These are phyloP conservation scores for Phytopythium mirpurense DNA, from an alignment of 352 stramenopile genomes.

Conservation along the genomic window DNA sequence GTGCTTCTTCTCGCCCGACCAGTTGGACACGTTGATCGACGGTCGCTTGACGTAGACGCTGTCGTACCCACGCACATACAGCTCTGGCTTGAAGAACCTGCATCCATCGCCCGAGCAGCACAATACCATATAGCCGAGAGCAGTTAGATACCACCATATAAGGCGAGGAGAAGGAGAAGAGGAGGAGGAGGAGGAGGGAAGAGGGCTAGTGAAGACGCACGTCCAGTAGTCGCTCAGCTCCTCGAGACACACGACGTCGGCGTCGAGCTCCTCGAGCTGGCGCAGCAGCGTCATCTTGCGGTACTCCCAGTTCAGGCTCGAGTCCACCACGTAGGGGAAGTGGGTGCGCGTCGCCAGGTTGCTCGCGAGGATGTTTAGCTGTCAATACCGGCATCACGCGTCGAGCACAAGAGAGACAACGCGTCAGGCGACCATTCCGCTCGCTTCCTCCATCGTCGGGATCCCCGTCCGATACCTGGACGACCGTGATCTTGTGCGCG, in stretches of 20 bases:
- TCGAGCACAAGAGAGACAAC: no score
- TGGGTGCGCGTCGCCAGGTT: constrained; percentile 82
- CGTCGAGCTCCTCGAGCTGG: constrained; percentile 70
- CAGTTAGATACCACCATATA: no score
- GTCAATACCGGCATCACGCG: no score
- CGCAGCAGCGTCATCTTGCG: constrained; percentile 71
- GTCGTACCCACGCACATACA: constrained; percentile 73
- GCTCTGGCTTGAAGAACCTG: constrained; percentile 78
- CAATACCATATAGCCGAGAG: no score
- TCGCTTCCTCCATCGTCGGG: neutral
- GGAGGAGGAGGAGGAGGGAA: neutral
- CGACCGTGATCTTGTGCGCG: constrained; percentile 68
- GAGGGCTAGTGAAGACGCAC: constrained; percentile 22
- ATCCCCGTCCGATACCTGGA: no score
- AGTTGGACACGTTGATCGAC: constrained; percentile 81
- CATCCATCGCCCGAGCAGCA: no score
- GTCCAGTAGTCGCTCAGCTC: constrained; percentile 88
- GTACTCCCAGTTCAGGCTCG: constrained; percentile 79
- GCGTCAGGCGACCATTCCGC: neutral
- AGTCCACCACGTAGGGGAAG: constrained; percentile 83
- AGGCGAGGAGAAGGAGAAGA: neutral
- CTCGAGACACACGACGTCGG: constrained; percentile 81
- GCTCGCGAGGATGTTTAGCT: constrained; percentile 84
- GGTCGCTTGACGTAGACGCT: constrained; percentile 84
- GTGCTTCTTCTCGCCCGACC: constrained; percentile 85